phyloP scores from a whole-genome alignment of 495 filamentous ascomycete species.

The Xylaria grammica region DNA sequence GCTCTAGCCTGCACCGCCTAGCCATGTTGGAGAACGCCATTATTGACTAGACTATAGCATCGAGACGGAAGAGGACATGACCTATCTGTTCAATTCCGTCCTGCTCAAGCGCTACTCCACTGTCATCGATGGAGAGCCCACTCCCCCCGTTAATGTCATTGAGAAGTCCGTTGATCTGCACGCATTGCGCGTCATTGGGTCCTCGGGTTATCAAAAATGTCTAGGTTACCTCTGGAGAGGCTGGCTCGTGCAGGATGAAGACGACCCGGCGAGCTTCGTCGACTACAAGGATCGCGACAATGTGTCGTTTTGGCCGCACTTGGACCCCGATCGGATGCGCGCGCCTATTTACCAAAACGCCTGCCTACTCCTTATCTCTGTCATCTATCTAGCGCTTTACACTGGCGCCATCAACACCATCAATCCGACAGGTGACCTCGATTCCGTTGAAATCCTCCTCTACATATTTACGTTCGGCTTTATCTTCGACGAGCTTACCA shows the following conservation, averaged over 20 bases:
- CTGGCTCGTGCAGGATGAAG: slow-evolving; percentile 93
- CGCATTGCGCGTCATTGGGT: slow-evolving; percentile 83
- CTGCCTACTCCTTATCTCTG: slow-evolving; percentile 81
- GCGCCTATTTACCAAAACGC: slow-evolving; percentile 90
- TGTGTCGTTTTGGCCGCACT: slow-evolving; percentile 74
- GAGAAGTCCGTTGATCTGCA: slow-evolving; percentile 94
- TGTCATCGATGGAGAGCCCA: slow-evolving; percentile 70
- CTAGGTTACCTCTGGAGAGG: slow-evolving; percentile 91
- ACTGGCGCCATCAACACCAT: slow-evolving; percentile 92
- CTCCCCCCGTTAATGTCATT: slow-evolving; percentile 79
- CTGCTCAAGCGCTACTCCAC: slow-evolving; percentile 93
- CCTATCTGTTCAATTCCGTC: slow-evolving; percentile 76
- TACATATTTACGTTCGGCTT: slow-evolving; percentile 95
- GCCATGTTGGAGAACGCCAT: neutral
- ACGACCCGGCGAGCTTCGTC: slow-evolving; percentile 84
- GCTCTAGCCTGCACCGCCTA: too few relatives aligned
- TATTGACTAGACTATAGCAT: slow-evolving; percentile 52
- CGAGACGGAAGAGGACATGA: slow-evolving; percentile 76
- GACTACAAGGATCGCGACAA: slow-evolving; percentile 80
- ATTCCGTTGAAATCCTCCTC: slow-evolving; percentile 81
- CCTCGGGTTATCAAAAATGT: slow-evolving; percentile 92
- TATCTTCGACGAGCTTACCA: slow-evolving; percentile 81
- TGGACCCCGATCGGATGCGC: slow-evolving; percentile 93
- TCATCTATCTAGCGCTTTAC: slow-evolving; percentile 83
- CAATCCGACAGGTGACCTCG: slow-evolving; percentile 75